phyloP scores from a whole-genome alignment of 2,329 filamentous ascomycete genomes.

The Periglandula ipomoeae region DNA sequence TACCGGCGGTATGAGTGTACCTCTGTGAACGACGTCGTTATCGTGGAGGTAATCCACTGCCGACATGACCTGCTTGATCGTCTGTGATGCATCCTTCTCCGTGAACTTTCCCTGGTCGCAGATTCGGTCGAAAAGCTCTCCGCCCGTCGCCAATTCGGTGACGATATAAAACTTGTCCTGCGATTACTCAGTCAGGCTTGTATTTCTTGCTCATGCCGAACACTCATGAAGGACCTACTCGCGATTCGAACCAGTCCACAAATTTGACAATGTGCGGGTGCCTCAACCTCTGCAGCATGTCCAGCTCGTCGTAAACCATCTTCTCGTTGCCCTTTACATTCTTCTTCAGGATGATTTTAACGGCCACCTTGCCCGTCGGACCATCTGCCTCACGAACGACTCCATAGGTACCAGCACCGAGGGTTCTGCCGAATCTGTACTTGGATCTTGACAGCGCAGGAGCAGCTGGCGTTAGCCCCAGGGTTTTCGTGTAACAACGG shows the following conservation, averaged over 20 bases:
- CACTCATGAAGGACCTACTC: conserved; percentile 44
- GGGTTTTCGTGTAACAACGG: conserved; percentile 8
- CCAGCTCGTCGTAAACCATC: conserved; percentile 97
- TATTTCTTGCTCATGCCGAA: neutral
- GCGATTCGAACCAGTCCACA: conserved; percentile 98
- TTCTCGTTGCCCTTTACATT: conserved; percentile 97
- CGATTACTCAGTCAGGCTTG: neutral
- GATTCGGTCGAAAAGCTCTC: conserved; percentile 95
- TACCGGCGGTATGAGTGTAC: conserved; percentile 35
- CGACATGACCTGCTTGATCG: conserved; percentile 85
- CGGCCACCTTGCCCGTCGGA: conserved; percentile 73
- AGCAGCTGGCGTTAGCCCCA: neutral
- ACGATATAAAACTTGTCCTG: conserved; percentile 99
- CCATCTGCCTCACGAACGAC: conserved; percentile 93
- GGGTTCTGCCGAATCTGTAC: conserved; percentile 86
- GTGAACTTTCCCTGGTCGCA: conserved; percentile 98
- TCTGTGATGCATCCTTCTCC: conserved; percentile 93
- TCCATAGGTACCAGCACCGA: conserved; percentile 95
- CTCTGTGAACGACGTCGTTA: conserved; percentile 93
- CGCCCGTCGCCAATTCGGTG: conserved; percentile 88
- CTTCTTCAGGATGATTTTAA: conserved; percentile 99
- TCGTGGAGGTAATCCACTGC: conserved; percentile 92
- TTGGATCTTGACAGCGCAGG: conserved; percentile 48
- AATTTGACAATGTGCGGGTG: conserved; percentile 97
- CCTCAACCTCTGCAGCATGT: conserved; percentile 82